Evolutionary conservation across 768 basidiomycete genomes (phyloP).

Genomic region (Tephrocybe sp.): DNA sequence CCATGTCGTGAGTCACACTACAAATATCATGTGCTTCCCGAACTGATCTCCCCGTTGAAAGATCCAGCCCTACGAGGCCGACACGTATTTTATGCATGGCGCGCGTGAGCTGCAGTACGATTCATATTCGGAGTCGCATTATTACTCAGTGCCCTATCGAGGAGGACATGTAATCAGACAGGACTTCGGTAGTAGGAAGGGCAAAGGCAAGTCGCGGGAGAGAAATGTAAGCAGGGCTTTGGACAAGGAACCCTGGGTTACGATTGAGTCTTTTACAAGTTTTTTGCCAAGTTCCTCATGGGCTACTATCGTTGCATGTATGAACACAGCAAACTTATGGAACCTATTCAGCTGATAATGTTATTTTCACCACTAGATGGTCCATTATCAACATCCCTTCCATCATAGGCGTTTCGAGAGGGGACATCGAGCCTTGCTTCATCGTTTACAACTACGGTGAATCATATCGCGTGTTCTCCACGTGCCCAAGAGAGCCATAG

Average conservation of each 20-base stretch:
- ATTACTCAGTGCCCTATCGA: constrained; percentile 8
- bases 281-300: constrained; percentile 12
- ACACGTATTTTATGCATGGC: constrained; percentile 11
- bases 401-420: constrained; percentile 11
- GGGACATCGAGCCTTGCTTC: constrained; percentile 12
- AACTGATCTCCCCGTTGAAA: background rate
- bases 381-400: constrained; percentile 7
- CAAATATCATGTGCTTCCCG: background rate
- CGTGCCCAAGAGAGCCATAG: background rate
- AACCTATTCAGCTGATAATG: background rate
- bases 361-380: constrained; percentile 3
- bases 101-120: constrained; percentile 8
- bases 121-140: constrained; percentile 8
- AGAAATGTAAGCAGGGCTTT: constrained; percentile 6
- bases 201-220: constrained; percentile 7
- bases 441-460: constrained; percentile 9
- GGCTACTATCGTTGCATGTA: constrained; percentile 12
- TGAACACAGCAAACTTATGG: too few species aligned
- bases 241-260: background rate
- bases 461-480: too few species aligned
- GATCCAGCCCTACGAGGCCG: constrained; percentile 9
- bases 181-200: constrained; percentile 5
- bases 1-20: constrained; percentile 5
- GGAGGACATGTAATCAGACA: constrained; percentile 11
- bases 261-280: background rate